These are phyloP conservation scores for Hexamita inflata DNA, from an alignment of 208 protist species.

Conservation along the genomic window DNA sequence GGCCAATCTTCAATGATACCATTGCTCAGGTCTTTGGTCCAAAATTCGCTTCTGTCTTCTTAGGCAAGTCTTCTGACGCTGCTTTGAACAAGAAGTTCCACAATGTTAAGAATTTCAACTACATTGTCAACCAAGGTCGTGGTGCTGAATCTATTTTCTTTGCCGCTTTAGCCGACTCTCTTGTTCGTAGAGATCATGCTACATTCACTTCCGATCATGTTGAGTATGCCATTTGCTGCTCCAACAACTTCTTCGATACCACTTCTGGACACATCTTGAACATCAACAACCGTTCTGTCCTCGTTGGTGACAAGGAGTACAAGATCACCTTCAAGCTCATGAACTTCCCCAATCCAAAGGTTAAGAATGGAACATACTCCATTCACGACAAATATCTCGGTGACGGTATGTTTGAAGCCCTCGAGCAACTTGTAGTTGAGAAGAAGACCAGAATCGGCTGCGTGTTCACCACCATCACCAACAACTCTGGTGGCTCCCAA, in stretches of 20 bases:
- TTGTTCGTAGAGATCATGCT: neutral
- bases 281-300: neutral
- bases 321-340: neutral
- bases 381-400: neutral
- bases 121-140: slow-evolving; percentile 33
- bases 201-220: neutral
- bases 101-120: slow-evolving; percentile 9
- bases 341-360: neutral
- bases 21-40: neutral
- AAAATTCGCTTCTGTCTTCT: neutral
- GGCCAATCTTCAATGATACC: neutral
- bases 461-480: slow-evolving; percentile 46
- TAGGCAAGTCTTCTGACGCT: neutral
- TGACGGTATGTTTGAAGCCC: neutral
- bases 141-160: slow-evolving; percentile 27
- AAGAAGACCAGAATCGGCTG: neutral
- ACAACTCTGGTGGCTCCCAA: slow-evolving; percentile 45
- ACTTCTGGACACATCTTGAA: neutral
- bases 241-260: slow-evolving; percentile 33
- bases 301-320: neutral
- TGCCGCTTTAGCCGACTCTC: neutral
- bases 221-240: neutral
- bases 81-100: neutral
- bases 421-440: neutral
- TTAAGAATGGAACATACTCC: neutral